These are phyloP conservation scores for Actinidia arguta DNA, from an alignment of 179 eudicot genomes.

Conservation along the genomic window DNA sequence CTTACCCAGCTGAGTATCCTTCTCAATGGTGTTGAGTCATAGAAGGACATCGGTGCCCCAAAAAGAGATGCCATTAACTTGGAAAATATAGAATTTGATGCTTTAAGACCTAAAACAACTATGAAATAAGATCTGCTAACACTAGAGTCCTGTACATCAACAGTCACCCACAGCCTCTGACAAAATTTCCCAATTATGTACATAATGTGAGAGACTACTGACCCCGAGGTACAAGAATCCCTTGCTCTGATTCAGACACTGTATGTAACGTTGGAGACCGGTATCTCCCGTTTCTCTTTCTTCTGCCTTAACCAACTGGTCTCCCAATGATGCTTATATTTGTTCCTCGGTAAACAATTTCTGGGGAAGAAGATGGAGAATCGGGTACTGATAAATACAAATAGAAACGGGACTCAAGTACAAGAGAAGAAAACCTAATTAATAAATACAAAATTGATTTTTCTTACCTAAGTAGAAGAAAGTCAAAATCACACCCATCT, in stretches of 20 bases:
- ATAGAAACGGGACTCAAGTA: too few relatives aligned
- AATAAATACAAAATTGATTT: too few relatives aligned
- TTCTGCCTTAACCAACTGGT: too few relatives aligned
- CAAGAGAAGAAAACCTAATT: too few relatives aligned
- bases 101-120: conserved; percentile 41
- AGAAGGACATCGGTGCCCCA: conserved; percentile 70
- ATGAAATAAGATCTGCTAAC: conserved; percentile 34
- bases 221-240: conserved; percentile 49
- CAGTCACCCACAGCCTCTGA: conserved; percentile 59
- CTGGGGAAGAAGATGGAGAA: too few relatives aligned
- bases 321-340: too few relatives aligned
- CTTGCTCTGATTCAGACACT: conserved; percentile 50
- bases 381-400: too few relatives aligned
- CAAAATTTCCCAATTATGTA: conserved; percentile 45
- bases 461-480: too few relatives aligned
- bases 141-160: conserved; percentile 34
- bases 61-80: conserved; percentile 50
- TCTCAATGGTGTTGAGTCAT: conserved; percentile 71
- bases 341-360: too few relatives aligned
- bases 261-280: conserved; percentile 51
- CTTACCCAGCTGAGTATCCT: conserved; percentile 77
- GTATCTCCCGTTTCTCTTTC: conserved; percentile 53
- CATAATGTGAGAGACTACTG: conserved; percentile 40
- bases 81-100: conserved; percentile 52
- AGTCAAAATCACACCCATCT: too few relatives aligned